Base-by-base conservation (phyloP, 2,329 filamentous ascomycete genomes). In the Diaporthe capsici region DNA sequence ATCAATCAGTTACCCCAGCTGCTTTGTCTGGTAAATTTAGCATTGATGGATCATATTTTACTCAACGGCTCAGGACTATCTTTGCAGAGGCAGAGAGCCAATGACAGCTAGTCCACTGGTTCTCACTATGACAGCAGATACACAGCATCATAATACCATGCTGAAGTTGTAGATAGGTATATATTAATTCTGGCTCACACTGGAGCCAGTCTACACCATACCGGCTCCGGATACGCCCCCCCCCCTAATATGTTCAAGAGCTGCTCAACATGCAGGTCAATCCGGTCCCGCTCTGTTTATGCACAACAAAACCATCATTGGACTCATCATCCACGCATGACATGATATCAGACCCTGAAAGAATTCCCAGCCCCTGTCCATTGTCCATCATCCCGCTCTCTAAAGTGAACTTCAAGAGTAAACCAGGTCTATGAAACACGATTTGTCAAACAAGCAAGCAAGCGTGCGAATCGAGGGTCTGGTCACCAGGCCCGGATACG, bases 141-240 rank as follows among this genome's bases (percentile, higher is more conserved):
- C 37, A 47, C 47, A 60, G 8, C 47, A 39, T 63, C 12, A 12
- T 25, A 53, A 53, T 17, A 49, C 25, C 13, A 51, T 39, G 22
- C 25, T 31, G 39, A n/a, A 74, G 57, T 76, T 55, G 61, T 63
- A 57, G 67, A 53, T 76, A 70, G 67, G 47, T 76, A 70, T 72
- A 72, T 75, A 76, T 76, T 76, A 76, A 57, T 72, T 60, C 75
- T 68, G 72, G 71, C 44, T 61, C 39, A 42, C 42, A 49, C 37
- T 68, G 34, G 31, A 61, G 67, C 34, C 60, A 61, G 65, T 73
- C 53, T 70, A 55, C 17, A 75, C 47, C 53, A 31, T 44, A 55
- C 61, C 37, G 10, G 53, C 34, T 44, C 44, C 67, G 65, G 51
- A 55, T 49, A 42, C 57, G 47, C 34, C 67, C 42, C 67, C 22